Evolutionary conservation across 2,329 filamentous ascomycete genomes (phyloP), one percentile per base, ranked within the genome.

Genomic region (Didymella glomerata): DNA sequence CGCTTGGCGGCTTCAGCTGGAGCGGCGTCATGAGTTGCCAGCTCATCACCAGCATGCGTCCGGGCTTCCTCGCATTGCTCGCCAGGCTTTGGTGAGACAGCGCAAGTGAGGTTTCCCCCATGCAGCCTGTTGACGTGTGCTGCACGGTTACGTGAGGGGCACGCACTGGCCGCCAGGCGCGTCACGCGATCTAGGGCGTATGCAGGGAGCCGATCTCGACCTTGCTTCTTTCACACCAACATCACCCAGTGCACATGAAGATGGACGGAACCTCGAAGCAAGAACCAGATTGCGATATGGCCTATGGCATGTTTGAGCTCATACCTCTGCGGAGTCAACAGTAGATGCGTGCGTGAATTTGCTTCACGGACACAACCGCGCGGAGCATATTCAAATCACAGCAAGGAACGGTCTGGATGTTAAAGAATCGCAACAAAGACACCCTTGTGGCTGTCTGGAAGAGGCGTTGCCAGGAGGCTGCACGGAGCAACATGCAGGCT

Each of bases 91-190:
- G 48, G 42, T 55, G 48, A 48, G 52, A 60, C 57, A 40, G 40
- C 44, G 44, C 48, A 55, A 55, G 48, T 55, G 57, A 55, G 52
- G 42, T 55, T 54, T 47, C 40, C 18, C 32, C 6, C 50, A 32
- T 55, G 51, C 36, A 48, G 52, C 57, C 52, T 58, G 56, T 53
- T 50, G 62, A 56, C 56, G 47, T 55, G 54, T 55, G 52, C 57
- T 60, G 52, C 52, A 55, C 57, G 57, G 50, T 59, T 59, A 59
- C 56, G 56, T 59, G 56, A 59, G 56, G 56, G 56, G 56, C 56
- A 59, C 56, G 56, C 45, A 54, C 46, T 36, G 54, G 48, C 54
- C 48, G 51, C 45, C 30, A 40, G 38, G 48, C 50, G 32, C 56
- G 56, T 59, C 56, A 59, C 50, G 56, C 56, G 56, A 59, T 50